Evolutionary conservation across 164 flowering plant genomes (phyloP).

Genomic region (Echeveria elegans): DNA sequence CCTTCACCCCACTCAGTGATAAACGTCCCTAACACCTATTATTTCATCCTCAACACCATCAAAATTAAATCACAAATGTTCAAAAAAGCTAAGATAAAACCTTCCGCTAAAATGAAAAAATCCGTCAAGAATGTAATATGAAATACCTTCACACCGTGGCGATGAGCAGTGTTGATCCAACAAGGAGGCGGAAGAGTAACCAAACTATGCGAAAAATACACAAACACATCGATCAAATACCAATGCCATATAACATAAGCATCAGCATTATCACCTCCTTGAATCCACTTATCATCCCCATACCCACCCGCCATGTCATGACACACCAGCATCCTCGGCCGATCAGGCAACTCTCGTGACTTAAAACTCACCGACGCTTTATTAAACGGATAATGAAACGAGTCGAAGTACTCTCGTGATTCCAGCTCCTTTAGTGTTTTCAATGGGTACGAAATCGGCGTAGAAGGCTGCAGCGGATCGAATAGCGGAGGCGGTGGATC

Average conservation of each 20-base stretch:
- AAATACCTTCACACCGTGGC: slow-evolving; percentile 78
- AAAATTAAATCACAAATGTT: too few species aligned
- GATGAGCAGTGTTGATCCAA: too few species aligned
- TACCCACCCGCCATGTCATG: slow-evolving; percentile 92
- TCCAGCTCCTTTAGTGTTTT: slow-evolving; percentile 56
- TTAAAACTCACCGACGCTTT: slow-evolving; percentile 37
- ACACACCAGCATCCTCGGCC: slow-evolving; percentile 68
- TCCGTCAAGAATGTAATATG: too few species aligned
- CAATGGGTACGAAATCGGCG: slow-evolving; percentile 71
- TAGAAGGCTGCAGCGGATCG: slow-evolving; percentile 48
- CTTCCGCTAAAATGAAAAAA: too few species aligned
- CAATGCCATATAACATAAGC: slow-evolving; percentile 90
- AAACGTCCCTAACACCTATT: slow-evolving; percentile 79
- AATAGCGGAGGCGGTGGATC: slow-evolving; percentile 41
- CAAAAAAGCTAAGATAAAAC: too few species aligned
- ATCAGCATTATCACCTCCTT: slow-evolving; percentile 60
- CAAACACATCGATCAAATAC: slow-evolving; percentile 88
- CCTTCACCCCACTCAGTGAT: slow-evolving; percentile 91
- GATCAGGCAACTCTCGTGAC: slow-evolving; percentile 21
- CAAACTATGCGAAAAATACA: slow-evolving; percentile 81
- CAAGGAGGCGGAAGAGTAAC: too few species aligned
- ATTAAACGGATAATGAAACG: slow-evolving; percentile 84
- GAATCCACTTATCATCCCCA: slow-evolving; percentile 69
- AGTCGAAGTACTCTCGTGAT: slow-evolving; percentile 55
- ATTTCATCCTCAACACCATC: slow-evolving; percentile 11